These are phyloP conservation scores for Diplosphaera chodatii DNA, from an alignment of 139 green algal genomes.

Conservation along the genomic window DNA sequence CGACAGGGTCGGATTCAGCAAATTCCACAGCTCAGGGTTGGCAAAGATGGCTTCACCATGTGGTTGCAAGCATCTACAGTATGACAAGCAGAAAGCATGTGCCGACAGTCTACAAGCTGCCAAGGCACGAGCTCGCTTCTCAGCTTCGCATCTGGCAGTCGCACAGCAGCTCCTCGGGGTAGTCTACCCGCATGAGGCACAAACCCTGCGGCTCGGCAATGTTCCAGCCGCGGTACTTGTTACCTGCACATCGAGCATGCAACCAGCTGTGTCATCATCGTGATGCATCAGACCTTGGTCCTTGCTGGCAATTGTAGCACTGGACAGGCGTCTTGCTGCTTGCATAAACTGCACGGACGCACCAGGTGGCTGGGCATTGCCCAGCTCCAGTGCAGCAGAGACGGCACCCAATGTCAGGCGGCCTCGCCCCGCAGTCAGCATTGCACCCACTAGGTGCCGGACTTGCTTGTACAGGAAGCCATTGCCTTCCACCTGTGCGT, in stretches of 20 bases:
- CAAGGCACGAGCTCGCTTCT: no score
- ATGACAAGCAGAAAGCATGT: no score
- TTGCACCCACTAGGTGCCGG: conserved; percentile 67
- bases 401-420: conserved; percentile 5
- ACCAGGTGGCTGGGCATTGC: conserved; percentile 19
- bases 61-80: no score
- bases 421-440: conserved; percentile 40
- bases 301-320: no score
- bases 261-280: no score
- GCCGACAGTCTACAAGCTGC: no score
- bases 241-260: conserved; percentile 3
- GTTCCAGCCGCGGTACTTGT: conserved; percentile 37
- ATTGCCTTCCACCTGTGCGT: conserved; percentile 24
- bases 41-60: no score
- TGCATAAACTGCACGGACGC: background rate
- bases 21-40: no score
- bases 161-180: no score
- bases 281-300: background rate
- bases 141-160: no score
- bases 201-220: conserved; percentile 48
- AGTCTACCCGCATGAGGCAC: conserved; percentile 13
- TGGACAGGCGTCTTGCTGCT: no score
- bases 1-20: no score
- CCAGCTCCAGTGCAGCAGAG: conserved; percentile 11
- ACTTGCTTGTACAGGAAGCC: conserved; percentile 82